These are phyloP conservation scores for Hymenoscyphus scutula DNA, from an alignment of 2,329 filamentous ascomycete species.

Conservation along the genomic window DNA sequence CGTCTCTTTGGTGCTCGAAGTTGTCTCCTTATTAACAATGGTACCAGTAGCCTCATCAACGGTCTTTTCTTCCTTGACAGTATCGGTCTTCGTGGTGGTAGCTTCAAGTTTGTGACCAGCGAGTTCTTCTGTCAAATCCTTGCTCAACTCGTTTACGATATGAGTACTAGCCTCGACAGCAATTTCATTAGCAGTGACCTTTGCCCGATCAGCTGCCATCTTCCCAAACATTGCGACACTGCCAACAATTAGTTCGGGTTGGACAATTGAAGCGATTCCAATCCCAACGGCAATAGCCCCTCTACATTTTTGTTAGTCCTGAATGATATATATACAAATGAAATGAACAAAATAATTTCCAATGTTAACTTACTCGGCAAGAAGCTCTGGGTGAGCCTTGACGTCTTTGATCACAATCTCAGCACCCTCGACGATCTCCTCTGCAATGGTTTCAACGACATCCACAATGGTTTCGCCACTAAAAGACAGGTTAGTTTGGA, in stretches of 20 bases:
- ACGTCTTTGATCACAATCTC: constrained; percentile 24
- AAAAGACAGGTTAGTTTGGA: too few species aligned
- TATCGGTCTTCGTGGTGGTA: constrained; percentile 10
- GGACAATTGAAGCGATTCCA: constrained; percentile 28
- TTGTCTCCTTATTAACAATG: constrained; percentile 10
- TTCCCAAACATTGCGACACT: constrained; percentile 29
- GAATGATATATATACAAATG: background rate
- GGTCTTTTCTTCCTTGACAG: constrained; percentile 2
- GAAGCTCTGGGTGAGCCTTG: constrained; percentile 28
- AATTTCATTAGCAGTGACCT: constrained; percentile 23
- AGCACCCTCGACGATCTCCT: constrained; percentile 25
- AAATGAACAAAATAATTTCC: background rate
- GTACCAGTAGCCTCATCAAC: constrained; percentile 9
- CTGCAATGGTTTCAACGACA: constrained; percentile 21
- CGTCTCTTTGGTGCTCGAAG: constrained; percentile 6
- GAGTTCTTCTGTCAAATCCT: constrained; percentile 26
- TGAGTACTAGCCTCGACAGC: constrained; percentile 16
- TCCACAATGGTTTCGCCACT: constrained; percentile 16
- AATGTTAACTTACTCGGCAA: constrained; percentile 28
- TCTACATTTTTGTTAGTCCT: constrained; percentile 11
- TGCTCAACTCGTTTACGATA: constrained; percentile 23
- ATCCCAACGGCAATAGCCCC: constrained; percentile 29
- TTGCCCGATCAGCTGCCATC: constrained; percentile 27
- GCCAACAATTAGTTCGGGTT: constrained; percentile 28
- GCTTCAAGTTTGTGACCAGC: constrained; percentile 17